Evolutionary conservation across 1,139 yeast species (phyloP), one percentile per base, ranked within the genome.

Genomic region (Lodderomyces jiufengensis): DNA sequence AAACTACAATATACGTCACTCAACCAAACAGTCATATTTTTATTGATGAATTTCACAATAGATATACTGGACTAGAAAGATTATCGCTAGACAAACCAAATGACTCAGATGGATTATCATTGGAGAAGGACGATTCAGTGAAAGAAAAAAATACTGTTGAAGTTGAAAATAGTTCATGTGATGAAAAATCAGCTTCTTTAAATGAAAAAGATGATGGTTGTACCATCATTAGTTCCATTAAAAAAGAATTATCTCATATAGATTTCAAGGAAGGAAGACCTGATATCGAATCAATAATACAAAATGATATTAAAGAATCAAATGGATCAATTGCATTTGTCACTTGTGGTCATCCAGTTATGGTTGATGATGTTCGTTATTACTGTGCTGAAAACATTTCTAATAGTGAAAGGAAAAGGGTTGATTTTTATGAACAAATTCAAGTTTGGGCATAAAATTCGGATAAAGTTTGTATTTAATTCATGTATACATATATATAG

Each of bases 311-410:
- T 11, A 45, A 46, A 5, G 62, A 58, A 30, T 52, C 66, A 5
- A 33, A 41, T 2, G 69, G 67, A 5, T 59, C 71, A 1, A 52
- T 64, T 29, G 72, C 73, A 0, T 64, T 75, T 36, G 58, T 71
- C 2, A 54, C 73, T 4, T 76, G 83, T 58, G 81, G 81, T 2
- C 78, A 76, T 36, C 73, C 77, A 12, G 41, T 49, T 6, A 65
- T 76, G 73, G 77, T 74, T 39, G 82, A 76, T 48, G 66, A 65
- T 23, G 43, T 75, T 27, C 57, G 82, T 37, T 51, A 58, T 30
- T 39, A 51, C 14, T 63, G 65, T 9, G 63, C 63, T 11, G 40
- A 52, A 8, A 46, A 55, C 28, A 38, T 62, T 10, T 55, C 57
- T 29, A 47, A 52, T 18, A 39, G 54, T 3, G 48, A 52, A 3